A percentile compares a stretch with the other conserved stretches of the same genome.
Evolutionary conservation across 345 rosid species (phyloP).

Genomic region (Gossypium longicalyx): DNA sequence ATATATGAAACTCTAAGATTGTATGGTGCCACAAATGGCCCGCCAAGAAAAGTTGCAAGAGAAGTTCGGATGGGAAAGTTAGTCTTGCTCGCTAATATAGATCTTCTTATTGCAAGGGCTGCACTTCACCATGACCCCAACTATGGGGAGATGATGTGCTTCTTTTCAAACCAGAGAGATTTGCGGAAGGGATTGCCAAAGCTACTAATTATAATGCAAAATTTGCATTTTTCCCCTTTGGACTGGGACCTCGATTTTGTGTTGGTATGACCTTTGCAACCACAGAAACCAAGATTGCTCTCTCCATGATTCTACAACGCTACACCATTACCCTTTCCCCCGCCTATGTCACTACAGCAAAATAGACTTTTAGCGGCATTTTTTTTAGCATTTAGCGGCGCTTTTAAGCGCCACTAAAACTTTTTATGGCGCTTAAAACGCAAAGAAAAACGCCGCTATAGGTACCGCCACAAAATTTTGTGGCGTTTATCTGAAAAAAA

Average conservation of each 20-base stretch:
- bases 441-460: too few species aligned
- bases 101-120: not conserved
- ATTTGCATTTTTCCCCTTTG: not conserved
- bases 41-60: not conserved
- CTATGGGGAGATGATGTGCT: slow-evolving; percentile 1
- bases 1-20: not conserved
- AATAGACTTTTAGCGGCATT: too few species aligned
- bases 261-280: not conserved
- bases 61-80: not conserved
- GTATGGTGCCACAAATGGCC: not conserved
- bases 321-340: too few species aligned
- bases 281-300: not conserved
- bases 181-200: slow-evolving; percentile 2
- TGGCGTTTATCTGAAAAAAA: too few species aligned
- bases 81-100: not conserved
- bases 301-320: not conserved
- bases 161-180: not conserved
- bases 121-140: not conserved
- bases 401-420: too few species aligned
- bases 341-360: too few species aligned
- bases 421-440: too few species aligned
- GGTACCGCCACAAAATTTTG: too few species aligned
- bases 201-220: not conserved
- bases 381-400: too few species aligned
- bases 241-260: not conserved